Conservation (phyloP, 768 basidiomycete species). For the Russula griseocarnosa region DNA sequence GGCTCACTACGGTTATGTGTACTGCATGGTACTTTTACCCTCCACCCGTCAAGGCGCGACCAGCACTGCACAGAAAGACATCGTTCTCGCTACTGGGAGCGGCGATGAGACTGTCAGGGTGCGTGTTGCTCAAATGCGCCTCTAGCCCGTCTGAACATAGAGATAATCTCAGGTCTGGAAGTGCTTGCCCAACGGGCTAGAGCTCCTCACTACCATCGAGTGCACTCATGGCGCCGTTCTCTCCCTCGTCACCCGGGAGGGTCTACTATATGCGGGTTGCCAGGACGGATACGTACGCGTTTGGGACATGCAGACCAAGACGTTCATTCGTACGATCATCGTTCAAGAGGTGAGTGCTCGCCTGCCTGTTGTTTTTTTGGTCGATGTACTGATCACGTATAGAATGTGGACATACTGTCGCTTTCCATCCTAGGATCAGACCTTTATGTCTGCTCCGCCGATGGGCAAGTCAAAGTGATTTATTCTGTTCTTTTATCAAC, state of each 20-base stretch:
- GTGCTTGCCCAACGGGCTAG: constrained; percentile 45
- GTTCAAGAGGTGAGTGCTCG: constrained; percentile 63
- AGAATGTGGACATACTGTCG: constrained; percentile 80
- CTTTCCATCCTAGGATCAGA: constrained; percentile 62
- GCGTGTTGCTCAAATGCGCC: constrained; percentile 8
- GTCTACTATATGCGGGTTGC: constrained; percentile 87
- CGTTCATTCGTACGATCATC: constrained; percentile 80
- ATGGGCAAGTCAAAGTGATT: constrained; percentile 63
- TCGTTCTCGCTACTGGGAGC: constrained; percentile 74
- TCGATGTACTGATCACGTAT: background rate
- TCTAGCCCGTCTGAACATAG: background rate
- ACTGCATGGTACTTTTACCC: constrained; percentile 63
- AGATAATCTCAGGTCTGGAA: constrained; percentile 56
- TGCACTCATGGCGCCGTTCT: constrained; percentile 78
- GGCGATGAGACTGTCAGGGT: constrained; percentile 92
- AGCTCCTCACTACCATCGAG: constrained; percentile 59
- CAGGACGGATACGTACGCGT: constrained; percentile 93
- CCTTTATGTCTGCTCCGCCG: constrained; percentile 48
- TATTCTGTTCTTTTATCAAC: background rate
- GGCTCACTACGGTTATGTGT: constrained; percentile 93
- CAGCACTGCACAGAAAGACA: constrained; percentile 31
- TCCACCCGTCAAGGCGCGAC: constrained; percentile 40
- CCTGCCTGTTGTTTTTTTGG: background rate
- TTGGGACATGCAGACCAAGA: constrained; percentile 86
- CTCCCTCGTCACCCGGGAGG: constrained; percentile 68